Evolutionary conservation across 1,284 basidiomycete genomes (phyloP).

Genomic region (Ceratobasidium theobromae): DNA sequence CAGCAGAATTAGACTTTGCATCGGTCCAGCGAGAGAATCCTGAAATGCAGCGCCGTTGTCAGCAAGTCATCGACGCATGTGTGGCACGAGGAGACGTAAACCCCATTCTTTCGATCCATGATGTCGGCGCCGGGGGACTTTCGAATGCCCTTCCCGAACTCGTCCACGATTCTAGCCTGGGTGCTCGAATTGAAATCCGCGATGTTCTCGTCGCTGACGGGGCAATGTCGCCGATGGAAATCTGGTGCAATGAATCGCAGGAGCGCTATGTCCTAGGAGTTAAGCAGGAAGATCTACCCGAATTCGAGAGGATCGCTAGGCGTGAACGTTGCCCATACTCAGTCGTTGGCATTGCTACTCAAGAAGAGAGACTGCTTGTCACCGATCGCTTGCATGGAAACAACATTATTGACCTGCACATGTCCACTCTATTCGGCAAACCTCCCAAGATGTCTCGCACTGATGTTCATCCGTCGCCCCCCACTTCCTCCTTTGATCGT

Average conservation of each 20-base stretch:
- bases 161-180: conserved; percentile 91
- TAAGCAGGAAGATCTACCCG: conserved; percentile 53
- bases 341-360: conserved; percentile 84
- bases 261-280: conserved; percentile 96
- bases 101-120: conserved; percentile 96
- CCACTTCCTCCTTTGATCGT: conserved; percentile 67
- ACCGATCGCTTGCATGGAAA: conserved; percentile 81
- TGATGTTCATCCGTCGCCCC: conserved; percentile 58
- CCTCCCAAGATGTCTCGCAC: conserved; percentile 88
- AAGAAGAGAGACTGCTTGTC: conserved; percentile 81
- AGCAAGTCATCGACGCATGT: conserved; percentile 96
- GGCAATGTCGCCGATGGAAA: conserved; percentile 98
- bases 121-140: conserved; percentile 95
- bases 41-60: conserved; percentile 96
- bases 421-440: conserved; percentile 97
- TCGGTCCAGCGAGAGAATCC: conserved; percentile 98
- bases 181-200: conserved; percentile 92
- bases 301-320: conserved; percentile 77
- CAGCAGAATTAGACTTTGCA: conserved; percentile 93
- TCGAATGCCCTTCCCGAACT: conserved; percentile 97
- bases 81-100: conserved; percentile 65
- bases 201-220: conserved; percentile 90
- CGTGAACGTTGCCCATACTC: conserved; percentile 93
- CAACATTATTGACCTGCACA: conserved; percentile 86
- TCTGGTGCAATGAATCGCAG: conserved; percentile 99